Conservation (phyloP, 495 filamentous ascomycete species). For the Pyronema domesticum region DNA sequence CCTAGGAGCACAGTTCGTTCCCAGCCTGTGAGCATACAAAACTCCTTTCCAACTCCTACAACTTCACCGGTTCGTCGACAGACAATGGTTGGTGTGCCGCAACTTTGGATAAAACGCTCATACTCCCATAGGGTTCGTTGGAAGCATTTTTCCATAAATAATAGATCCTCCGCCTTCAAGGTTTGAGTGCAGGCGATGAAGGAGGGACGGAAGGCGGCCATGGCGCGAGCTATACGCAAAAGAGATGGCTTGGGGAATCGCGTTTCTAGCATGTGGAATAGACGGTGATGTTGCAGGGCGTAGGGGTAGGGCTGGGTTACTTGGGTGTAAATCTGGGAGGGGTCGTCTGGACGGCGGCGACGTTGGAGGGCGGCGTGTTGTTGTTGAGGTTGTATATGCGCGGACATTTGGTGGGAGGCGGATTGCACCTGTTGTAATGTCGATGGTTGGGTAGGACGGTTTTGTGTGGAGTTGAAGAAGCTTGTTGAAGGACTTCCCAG, state of each 20-base stretch:
- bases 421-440: slow-evolving; percentile 33
- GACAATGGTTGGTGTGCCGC: slow-evolving; percentile 76
- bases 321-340: slow-evolving; percentile 68
- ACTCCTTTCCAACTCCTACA: slow-evolving; percentile 83
- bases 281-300: slow-evolving; percentile 69
- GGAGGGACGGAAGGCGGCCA: slow-evolving; percentile 76
- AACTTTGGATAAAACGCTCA: slow-evolving; percentile 74
- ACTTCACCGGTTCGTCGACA: slow-evolving; percentile 86
- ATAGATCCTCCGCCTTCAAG: slow-evolving; percentile 65
- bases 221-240: slow-evolving; percentile 63
- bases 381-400: slow-evolving; percentile 29
- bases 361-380: slow-evolving; percentile 33
- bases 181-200: slow-evolving; percentile 78
- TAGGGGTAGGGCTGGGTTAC: slow-evolving; percentile 85
- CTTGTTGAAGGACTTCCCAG: slow-evolving; percentile 13
- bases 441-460: slow-evolving; percentile 28
- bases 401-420: slow-evolving; percentile 30
- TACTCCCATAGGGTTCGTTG: slow-evolving; percentile 84
- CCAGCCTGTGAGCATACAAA: slow-evolving; percentile 86
- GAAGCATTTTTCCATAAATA: slow-evolving; percentile 95
- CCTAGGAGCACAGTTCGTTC: slow-evolving; percentile 77
- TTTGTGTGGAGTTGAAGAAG: slow-evolving; percentile 24
- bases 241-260: slow-evolving; percentile 55
- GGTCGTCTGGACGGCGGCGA: slow-evolving; percentile 46
- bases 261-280: slow-evolving; percentile 62